Conservation (phyloP, 2,329 filamentous ascomycete species). For the Coniella vitis region DNA sequence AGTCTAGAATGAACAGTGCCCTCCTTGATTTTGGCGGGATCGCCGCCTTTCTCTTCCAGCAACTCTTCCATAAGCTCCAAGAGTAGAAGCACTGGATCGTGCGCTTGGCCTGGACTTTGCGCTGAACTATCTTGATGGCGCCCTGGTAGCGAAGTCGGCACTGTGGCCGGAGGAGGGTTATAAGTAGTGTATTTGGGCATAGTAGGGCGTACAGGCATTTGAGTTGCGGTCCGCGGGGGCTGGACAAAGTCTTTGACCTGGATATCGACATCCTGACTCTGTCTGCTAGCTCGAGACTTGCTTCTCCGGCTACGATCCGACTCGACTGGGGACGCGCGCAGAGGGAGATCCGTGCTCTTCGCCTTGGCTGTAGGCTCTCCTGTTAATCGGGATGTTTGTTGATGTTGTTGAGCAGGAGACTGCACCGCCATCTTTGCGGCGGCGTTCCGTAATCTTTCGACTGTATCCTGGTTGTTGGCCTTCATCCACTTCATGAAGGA, state of each 20-base stretch:
- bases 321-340: slow-evolving; percentile 3
- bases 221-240: slow-evolving; percentile 15
- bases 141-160: too few relatives aligned
- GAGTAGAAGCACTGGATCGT: slow-evolving; percentile 13
- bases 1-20: slow-evolving; percentile 27
- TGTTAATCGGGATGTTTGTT: too few relatives aligned
- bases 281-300: slow-evolving; percentile 20
- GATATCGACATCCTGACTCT: slow-evolving; percentile 20
- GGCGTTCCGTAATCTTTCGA: slow-evolving; percentile 5
- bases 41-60: slow-evolving; percentile 23
- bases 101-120: background rate
- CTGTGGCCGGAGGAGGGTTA: background rate
- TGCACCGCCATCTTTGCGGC: background rate
- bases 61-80: slow-evolving; percentile 21
- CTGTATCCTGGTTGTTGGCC: slow-evolving; percentile 18
- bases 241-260: slow-evolving; percentile 21
- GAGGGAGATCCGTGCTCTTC: slow-evolving; percentile 10
- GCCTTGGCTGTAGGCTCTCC: slow-evolving; percentile 9
- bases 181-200: background rate
- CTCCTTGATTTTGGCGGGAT: slow-evolving; percentile 22
- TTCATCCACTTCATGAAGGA: slow-evolving; percentile 44
- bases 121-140: too few relatives aligned
- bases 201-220: slow-evolving; percentile 10
- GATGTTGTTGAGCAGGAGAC: slow-evolving; percentile 2
- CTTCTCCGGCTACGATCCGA: slow-evolving; percentile 17